phyloP scores from a whole-genome alignment of 352 stramenopile genomes.

The Phytophthora lateralis region DNA sequence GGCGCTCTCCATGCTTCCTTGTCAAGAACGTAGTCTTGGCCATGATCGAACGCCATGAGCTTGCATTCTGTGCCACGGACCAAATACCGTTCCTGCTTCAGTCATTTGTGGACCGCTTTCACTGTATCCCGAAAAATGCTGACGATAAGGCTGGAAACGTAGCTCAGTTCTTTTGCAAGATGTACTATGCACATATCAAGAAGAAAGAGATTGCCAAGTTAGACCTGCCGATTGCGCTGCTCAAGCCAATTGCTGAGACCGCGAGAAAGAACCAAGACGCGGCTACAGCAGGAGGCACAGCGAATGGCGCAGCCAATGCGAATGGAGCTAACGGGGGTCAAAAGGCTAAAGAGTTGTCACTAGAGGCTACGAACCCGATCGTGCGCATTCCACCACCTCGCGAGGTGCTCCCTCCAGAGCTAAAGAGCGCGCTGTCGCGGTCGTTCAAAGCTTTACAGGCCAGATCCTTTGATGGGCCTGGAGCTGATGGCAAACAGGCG shows the following conservation, averaged over 20 bases:
- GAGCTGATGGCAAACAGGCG: conserved; percentile 44
- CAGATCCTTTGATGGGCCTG: conserved; percentile 56
- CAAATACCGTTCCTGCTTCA: conserved; percentile 84
- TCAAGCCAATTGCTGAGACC: conserved; percentile 77
- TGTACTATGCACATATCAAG: conserved; percentile 86
- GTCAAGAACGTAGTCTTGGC: conserved; percentile 85
- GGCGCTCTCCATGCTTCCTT: conserved; percentile 71
- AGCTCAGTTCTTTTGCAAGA: conserved; percentile 83
- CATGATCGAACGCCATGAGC: conserved; percentile 85
- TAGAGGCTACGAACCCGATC: conserved; percentile 76
- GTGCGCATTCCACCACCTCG: conserved; percentile 75
- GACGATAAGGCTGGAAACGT: conserved; percentile 77
- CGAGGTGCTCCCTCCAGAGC: conserved; percentile 70
- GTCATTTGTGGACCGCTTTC: conserved; percentile 84
- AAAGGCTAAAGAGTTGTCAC: conserved; percentile 74
- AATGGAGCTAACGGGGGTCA: conserved; percentile 46
- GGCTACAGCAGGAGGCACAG: conserved; percentile 20
- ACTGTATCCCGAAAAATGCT: conserved; percentile 65
- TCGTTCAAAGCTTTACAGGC: conserved; percentile 84
- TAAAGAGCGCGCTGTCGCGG: conserved; percentile 70
- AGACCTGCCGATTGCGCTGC: conserved; percentile 70
- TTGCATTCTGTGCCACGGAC: conserved; percentile 81
- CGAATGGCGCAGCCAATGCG: conserved; percentile 30
- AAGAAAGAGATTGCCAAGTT: conserved; percentile 83
- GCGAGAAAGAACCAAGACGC: conserved; percentile 85